These are phyloP conservation scores for Chamaenerion angustifolium DNA, from an alignment of 345 rosid species.

Conservation along the genomic window DNA sequence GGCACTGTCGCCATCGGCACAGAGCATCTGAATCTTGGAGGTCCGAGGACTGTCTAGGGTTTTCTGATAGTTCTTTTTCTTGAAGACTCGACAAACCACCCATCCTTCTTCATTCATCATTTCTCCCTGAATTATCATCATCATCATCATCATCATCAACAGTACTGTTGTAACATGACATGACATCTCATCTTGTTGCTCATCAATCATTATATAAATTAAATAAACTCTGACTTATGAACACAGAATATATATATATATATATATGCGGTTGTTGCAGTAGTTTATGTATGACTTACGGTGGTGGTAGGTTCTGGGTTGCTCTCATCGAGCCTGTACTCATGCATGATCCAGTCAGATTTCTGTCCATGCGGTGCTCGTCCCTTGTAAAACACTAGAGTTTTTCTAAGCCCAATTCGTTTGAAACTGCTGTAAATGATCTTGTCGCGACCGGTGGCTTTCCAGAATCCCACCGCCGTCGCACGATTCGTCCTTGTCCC, in stretches of 20 bases:
- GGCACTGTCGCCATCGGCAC: slow-evolving; percentile 13
- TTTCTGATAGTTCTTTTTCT: slow-evolving; percentile 90
- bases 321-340: slow-evolving; percentile 75
- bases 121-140: slow-evolving; percentile 3
- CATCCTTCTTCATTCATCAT: slow-evolving; percentile 69
- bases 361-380: slow-evolving; percentile 94
- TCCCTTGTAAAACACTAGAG: slow-evolving; percentile 81
- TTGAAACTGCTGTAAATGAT: slow-evolving; percentile 54
- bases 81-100: slow-evolving; percentile 92
- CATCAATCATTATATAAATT: too few relatives aligned
- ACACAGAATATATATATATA: too few relatives aligned
- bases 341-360: slow-evolving; percentile 99
- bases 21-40: slow-evolving; percentile 26
- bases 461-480: slow-evolving; percentile 91
- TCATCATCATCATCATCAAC: too few relatives aligned
- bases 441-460: slow-evolving; percentile 96
- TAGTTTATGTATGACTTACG: not conserved
- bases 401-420: slow-evolving; percentile 83
- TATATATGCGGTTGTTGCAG: too few relatives aligned
- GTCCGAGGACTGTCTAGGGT: slow-evolving; percentile 56
- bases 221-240: not conserved
- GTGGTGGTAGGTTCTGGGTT: slow-evolving; percentile 13
- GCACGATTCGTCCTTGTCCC: slow-evolving; percentile 94
- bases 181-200: too few relatives aligned
- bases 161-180: too few relatives aligned